Evolutionary conservation across 202 grass and related monocot species (phyloP).

Genomic region (Schoenoplectus tabernaemontani): DNA sequence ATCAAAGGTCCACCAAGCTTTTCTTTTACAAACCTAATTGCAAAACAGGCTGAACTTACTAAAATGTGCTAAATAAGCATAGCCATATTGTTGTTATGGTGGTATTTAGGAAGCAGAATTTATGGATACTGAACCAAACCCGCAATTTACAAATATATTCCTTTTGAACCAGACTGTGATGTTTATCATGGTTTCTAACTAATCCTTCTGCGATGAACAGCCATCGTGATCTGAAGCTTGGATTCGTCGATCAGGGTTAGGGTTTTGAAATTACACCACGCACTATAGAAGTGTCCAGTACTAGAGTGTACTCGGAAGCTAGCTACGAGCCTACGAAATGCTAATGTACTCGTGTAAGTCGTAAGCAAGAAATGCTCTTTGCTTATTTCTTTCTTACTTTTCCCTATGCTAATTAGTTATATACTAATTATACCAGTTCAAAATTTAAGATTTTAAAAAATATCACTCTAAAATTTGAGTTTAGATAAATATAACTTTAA

Average conservation of each 20-base stretch:
- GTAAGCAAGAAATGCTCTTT: not conserved
- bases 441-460: no score
- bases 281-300: not conserved
- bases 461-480: no score
- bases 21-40: slow-evolving; percentile 69
- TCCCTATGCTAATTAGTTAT: no score
- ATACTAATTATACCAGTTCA: no score
- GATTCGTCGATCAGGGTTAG: not conserved
- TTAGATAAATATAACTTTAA: no score
- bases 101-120: not conserved
- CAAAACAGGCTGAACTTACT: not conserved
- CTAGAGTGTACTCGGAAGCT: not conserved
- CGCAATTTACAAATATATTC: not conserved
- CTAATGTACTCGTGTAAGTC: not conserved
- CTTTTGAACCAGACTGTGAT: not conserved
- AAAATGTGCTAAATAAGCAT: not conserved
- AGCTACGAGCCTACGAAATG: no score
- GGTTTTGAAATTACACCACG: not conserved
- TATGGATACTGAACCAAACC: not conserved
- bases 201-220: not conserved
- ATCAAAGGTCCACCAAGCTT: slow-evolving; percentile 81
- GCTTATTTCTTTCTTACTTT: not conserved
- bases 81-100: not conserved
- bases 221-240: not conserved
- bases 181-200: not conserved